A percentile compares a stretch with the other conserved stretches of the same genome.
phyloP scores from a whole-genome alignment of 2,329 filamentous ascomycete species.

The Nemania sp. region DNA sequence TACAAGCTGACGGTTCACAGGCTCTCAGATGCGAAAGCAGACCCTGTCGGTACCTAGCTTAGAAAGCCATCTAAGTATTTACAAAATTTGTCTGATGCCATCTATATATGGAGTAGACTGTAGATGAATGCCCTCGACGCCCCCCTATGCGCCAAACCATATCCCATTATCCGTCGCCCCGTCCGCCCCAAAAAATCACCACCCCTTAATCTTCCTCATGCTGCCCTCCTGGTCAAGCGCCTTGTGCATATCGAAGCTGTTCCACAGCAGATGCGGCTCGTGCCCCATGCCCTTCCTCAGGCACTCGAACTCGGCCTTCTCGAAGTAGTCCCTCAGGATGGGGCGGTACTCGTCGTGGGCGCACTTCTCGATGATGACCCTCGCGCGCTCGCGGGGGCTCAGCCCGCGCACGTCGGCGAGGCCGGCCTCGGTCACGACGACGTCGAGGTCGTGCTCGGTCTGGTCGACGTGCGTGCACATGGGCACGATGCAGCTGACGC shows the following conservation, averaged over 20 bases:
- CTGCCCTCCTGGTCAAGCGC: conserved; percentile 80
- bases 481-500: conserved; percentile 86
- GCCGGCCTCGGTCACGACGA: conserved; percentile 77
- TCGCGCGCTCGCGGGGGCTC: conserved; percentile 76
- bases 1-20: not conserved
- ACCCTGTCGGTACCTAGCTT: not conserved
- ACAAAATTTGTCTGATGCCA: too few species aligned
- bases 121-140: not conserved
- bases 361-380: conserved; percentile 86
- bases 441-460: conserved; percentile 89
- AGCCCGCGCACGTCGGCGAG: conserved; percentile 85
- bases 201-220: conserved; percentile 78
- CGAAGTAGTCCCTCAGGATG: conserved; percentile 81
- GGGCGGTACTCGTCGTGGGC: conserved; percentile 83
- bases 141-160: not conserved
- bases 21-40: not conserved
- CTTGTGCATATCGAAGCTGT: conserved; percentile 88
- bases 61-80: too few species aligned
- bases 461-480: conserved; percentile 93
- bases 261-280: conserved; percentile 85
- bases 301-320: conserved; percentile 85
- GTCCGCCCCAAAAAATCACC: conserved; percentile 43
- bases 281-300: conserved; percentile 86
- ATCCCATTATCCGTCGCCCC: not conserved
- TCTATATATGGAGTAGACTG: not conserved